phyloP scores from a whole-genome alignment of 371 early-diverging fungal genomes.

The Syncephalastrum contaminatum region DNA sequence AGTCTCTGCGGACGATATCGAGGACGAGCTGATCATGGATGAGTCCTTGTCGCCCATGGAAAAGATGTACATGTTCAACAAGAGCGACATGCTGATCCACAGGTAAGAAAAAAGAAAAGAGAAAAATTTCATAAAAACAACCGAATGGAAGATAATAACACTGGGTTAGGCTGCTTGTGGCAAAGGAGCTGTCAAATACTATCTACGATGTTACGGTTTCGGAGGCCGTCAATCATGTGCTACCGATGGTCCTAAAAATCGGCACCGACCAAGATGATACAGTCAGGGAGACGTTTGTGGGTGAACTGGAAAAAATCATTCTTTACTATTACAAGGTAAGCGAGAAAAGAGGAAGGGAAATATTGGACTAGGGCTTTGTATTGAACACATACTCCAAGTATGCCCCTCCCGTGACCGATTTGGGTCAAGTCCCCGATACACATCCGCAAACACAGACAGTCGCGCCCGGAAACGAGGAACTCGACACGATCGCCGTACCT shows the following conservation, averaged over 20 bases:
- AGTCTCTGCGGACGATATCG: constrained; percentile 36
- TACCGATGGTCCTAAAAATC: constrained; percentile 47
- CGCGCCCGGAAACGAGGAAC: constrained; percentile 9
- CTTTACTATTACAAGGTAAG: constrained; percentile 52
- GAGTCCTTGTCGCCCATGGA: constrained; percentile 49
- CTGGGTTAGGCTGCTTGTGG: constrained; percentile 25
- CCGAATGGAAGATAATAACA: not conserved
- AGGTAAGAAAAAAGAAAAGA: constrained; percentile 25
- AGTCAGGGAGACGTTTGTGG: constrained; percentile 52
- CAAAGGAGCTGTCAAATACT: constrained; percentile 39
- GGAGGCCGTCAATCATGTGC: constrained; percentile 47
- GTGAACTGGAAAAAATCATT: constrained; percentile 50
- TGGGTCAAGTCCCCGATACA: not conserved
- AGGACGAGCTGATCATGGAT: constrained; percentile 46
- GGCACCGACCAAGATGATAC: constrained; percentile 49
- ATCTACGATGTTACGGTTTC: constrained; percentile 39
- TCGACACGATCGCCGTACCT: constrained; percentile 17
- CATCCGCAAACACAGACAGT: not conserved
- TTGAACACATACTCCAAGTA: constrained; percentile 7
- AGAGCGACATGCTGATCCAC: constrained; percentile 46
- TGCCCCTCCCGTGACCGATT: constrained; percentile 25
- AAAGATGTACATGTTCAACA: constrained; percentile 45
- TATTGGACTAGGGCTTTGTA: not conserved
- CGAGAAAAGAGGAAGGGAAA: not conserved
- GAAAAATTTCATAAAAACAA: not conserved